Evolutionary conservation across 129 eudicot genomes (phyloP).

Genomic region (Arctium minus): DNA sequence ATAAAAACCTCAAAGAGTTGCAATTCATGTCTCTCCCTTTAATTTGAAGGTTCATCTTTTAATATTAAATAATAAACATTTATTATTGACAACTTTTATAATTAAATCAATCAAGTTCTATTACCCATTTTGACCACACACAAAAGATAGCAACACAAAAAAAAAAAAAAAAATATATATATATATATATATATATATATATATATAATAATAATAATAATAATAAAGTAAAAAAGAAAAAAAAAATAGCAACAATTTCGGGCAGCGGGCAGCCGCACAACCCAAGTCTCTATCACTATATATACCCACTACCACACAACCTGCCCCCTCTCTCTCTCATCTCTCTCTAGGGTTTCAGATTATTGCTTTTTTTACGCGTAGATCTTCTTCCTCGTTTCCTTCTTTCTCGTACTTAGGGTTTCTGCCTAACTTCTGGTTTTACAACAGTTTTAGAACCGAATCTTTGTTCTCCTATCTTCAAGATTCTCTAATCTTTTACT

Average conservation of each 20-base stretch:
- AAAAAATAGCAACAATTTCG: conserved; percentile 10
- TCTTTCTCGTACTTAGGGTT: conserved; percentile 30
- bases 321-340: background rate
- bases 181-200: no score
- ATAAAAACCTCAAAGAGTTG: background rate
- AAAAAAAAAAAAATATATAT: no score
- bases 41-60: background rate
- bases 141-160: background rate
- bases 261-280: conserved; percentile 49
- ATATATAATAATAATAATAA: background rate
- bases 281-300: conserved; percentile 25
- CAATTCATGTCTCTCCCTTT: background rate
- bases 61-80: background rate
- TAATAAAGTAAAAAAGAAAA: background rate
- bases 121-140: conserved; percentile 11
- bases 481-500: conserved; percentile 9
- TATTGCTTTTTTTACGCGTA: conserved; percentile 13
- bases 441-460: conserved; percentile 10
- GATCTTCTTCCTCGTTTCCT: conserved; percentile 31
- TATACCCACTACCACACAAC: conserved; percentile 18
- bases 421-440: background rate
- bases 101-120: conserved; percentile 11
- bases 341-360: conserved; percentile 24
- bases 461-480: conserved; percentile 12
- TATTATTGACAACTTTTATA: background rate